These are phyloP conservation scores for Exophiala mesophila DNA, from an alignment of 2,329 filamentous ascomycete genomes.

Conservation along the genomic window DNA sequence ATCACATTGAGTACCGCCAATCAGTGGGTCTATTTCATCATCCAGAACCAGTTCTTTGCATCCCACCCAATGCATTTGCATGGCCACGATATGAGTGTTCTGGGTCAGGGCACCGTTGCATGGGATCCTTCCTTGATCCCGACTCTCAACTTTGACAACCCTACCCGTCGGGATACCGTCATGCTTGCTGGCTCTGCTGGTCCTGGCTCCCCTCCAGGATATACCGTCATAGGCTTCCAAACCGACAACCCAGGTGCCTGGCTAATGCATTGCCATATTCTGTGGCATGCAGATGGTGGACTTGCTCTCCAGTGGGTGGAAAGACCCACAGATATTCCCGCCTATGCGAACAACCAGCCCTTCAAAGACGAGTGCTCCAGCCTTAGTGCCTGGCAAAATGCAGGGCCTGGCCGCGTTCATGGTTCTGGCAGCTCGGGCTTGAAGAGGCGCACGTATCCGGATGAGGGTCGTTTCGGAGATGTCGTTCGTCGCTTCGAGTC, in stretches of 20 bases:
- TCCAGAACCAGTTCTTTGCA: slow-evolving; percentile 27
- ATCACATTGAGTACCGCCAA: slow-evolving; percentile 11
- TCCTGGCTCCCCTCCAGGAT: slow-evolving; percentile 35
- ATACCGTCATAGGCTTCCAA: slow-evolving; percentile 56
- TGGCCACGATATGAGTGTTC: slow-evolving; percentile 61
- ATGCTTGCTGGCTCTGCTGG: slow-evolving; percentile 54
- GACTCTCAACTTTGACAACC: slow-evolving; percentile 54
- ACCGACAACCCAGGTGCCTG: slow-evolving; percentile 52
- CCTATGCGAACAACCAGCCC: slow-evolving; percentile 1
- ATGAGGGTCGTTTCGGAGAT: slow-evolving; percentile 8
- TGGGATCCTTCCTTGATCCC: slow-evolving; percentile 48
- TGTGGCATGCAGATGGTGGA: slow-evolving; percentile 67
- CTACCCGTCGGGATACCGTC: slow-evolving; percentile 65
- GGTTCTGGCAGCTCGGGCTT: slow-evolving; percentile 17
- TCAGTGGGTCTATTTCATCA: slow-evolving; percentile 25
- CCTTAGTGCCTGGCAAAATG: slow-evolving; percentile 5
- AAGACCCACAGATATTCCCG: slow-evolving; percentile 14
- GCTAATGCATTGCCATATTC: slow-evolving; percentile 76
- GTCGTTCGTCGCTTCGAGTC: slow-evolving; percentile 13
- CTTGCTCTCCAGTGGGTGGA: slow-evolving; percentile 45
- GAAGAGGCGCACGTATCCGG: slow-evolving; percentile 16
- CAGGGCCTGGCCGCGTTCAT: slow-evolving; percentile 4
- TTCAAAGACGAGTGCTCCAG: slow-evolving; percentile 8
- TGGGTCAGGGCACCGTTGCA: slow-evolving; percentile 47
- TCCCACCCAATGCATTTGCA: slow-evolving; percentile 64